phyloP scores from a whole-genome alignment of 2,329 filamentous ascomycete species.

The Colletotrichum chrysophilum region DNA sequence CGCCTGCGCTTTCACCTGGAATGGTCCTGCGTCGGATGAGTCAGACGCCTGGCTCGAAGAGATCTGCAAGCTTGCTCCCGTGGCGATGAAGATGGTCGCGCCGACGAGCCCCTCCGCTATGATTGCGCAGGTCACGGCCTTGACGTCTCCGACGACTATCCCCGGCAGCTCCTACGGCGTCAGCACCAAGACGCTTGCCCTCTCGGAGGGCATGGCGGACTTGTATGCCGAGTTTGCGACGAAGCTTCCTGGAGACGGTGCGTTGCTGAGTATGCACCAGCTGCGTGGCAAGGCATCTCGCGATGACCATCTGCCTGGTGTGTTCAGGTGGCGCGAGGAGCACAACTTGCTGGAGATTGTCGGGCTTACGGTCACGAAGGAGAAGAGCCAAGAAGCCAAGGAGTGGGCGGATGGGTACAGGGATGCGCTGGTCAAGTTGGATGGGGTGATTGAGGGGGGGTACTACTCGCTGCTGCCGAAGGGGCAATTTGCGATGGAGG shows the following conservation, averaged over 20 bases:
- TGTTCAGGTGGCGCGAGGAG: conserved; percentile 32
- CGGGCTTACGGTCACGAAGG: conserved; percentile 24
- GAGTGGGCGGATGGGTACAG: conserved; percentile 31
- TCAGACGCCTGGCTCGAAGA: conserved; percentile 32
- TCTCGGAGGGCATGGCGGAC: conserved; percentile 29
- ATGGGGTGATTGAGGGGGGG: conserved; percentile 30
- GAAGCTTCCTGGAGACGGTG: conserved; percentile 26
- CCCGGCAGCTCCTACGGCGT: conserved; percentile 26
- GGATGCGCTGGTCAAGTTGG: conserved; percentile 24
- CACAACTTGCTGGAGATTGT: conserved; percentile 43
- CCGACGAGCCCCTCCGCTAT: conserved; percentile 25
- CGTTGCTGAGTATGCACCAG: conserved; percentile 33
- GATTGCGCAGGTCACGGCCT: conserved; percentile 19
- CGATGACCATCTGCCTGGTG: conserved; percentile 23
- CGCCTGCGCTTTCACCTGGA: conserved; percentile 34
- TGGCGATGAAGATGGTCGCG: conserved; percentile 30
- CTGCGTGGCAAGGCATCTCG: conserved; percentile 26
- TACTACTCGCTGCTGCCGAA: conserved; percentile 36
- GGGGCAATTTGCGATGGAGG: conserved; percentile 27
- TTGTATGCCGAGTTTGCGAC: conserved; percentile 28
- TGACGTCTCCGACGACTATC: conserved; percentile 26
- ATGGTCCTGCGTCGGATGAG: conserved; percentile 32
- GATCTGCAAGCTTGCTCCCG: conserved; percentile 29
- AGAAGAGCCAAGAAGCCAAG: conserved; percentile 26
- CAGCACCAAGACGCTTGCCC: conserved; percentile 20